Base-by-base conservation (phyloP, 805 yeast genomes). In the Metschnikowia vanudenii region DNA sequence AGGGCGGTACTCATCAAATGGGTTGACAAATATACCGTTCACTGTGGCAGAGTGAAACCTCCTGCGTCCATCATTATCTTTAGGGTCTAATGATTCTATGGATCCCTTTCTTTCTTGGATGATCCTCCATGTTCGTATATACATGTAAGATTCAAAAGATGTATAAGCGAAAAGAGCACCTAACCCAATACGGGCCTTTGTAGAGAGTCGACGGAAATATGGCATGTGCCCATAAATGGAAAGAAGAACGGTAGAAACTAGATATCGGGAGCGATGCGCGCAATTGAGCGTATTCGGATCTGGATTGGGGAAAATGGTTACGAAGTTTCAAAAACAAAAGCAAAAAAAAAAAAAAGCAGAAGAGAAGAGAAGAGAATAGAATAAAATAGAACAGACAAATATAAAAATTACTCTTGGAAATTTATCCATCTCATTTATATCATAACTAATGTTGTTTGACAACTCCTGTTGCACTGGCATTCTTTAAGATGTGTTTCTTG, bases 1-100 rank as follows among this genome's bases (percentile, higher is more conserved):
- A 6, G 89, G 85, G 42, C 97, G 74, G 61, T 92, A 92, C 61
- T 92, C 97, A 14, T 77, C 76, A 62, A 92, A 92, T 2, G 98
- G 98, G 58, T 92, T 92, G 48, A 88, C 94, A 67, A 80, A 92
- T 55, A 90, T 72, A 9, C 97, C 97, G 16, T 78, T 76, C 1
- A 88, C 63, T 1, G 64, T 64, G 5, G 69, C 72, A n/a, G 73
- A 67, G 42, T 51, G 59, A 57, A 67, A 72, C 49, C 59, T 63
- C 31, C 26, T 14, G 12, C 26, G 32, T 6, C 39, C 45, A 20
- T 41, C 32, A 9, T 28, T n/a, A 16, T 36, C 44, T 3, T 14
- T 19, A 4, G 11, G 31, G 4, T 34, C 39, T 12, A 37, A 16
- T n/a, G 18, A 32, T 16, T 37, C 45, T 38, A 40, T 34, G n/a